These are phyloP conservation scores for Grammothele lineata DNA, from an alignment of 768 basidiomycete genomes.

Conservation along the genomic window DNA sequence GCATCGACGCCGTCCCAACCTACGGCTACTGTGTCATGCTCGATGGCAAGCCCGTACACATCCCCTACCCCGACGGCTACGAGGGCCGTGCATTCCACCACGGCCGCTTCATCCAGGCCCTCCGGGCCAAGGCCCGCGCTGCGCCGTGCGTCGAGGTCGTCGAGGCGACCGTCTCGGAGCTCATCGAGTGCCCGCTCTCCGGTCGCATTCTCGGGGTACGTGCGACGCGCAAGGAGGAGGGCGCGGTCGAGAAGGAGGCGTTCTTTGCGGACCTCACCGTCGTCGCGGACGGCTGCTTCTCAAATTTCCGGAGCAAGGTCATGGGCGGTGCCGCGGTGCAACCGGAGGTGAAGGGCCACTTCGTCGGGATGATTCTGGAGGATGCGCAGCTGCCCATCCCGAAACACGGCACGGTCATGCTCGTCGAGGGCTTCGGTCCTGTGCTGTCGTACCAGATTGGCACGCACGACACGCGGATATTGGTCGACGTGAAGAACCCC, in stretches of 20 bases:
- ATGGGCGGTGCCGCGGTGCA: slow-evolving; percentile 47
- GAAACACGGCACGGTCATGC: slow-evolving; percentile 78
- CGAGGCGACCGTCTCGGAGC: slow-evolving; percentile 78
- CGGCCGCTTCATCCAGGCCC: slow-evolving; percentile 78
- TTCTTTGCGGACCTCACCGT: slow-evolving; percentile 78
- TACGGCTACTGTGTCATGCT: slow-evolving; percentile 85
- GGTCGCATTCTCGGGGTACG: slow-evolving; percentile 63
- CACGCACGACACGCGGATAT: slow-evolving; percentile 84
- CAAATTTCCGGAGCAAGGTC: slow-evolving; percentile 79
- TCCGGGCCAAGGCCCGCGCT: slow-evolving; percentile 60
- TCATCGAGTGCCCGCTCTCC: slow-evolving; percentile 55
- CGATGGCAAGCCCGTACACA: slow-evolving; percentile 66
- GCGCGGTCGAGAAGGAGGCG: slow-evolving; percentile 38
- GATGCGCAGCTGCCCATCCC: slow-evolving; percentile 70
- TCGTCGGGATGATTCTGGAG: slow-evolving; percentile 81
- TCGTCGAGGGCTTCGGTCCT: slow-evolving; percentile 79
- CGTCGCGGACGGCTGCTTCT: slow-evolving; percentile 93
- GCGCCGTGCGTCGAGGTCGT: slow-evolving; percentile 72
- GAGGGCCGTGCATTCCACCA: slow-evolving; percentile 92
- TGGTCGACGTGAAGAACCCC: slow-evolving; percentile 84
- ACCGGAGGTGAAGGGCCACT: slow-evolving; percentile 65
- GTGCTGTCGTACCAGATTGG: slow-evolving; percentile 93
- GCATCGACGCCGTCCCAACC: slow-evolving; percentile 81
- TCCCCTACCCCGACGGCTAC: slow-evolving; percentile 75
- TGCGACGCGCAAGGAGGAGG: slow-evolving; percentile 42